Percentiles rank a stretch among this genome's conserved stretches.
These are phyloP conservation scores for Toxoplasma gondii DNA, from an alignment of 169 alveolate species.

Conservation along the genomic window DNA sequence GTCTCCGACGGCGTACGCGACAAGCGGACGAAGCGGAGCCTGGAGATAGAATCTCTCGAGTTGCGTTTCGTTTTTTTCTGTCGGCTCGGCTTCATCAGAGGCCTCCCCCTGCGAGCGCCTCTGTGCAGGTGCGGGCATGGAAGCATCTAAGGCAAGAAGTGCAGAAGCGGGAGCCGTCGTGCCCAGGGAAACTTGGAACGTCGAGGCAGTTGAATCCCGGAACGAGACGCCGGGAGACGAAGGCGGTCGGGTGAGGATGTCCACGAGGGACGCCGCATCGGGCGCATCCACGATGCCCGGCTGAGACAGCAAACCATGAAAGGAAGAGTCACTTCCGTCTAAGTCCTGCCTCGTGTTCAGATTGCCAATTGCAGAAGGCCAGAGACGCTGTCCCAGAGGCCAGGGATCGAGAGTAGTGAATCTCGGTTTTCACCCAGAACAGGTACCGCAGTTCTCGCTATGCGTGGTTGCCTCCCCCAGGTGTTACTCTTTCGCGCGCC, in stretches of 20 bases:
- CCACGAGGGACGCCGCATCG: conserved; percentile 20
- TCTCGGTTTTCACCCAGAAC: too few species aligned
- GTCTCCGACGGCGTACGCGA: not conserved
- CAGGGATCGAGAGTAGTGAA: too few species aligned
- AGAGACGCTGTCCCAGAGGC: too few species aligned
- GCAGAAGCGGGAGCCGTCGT: not conserved
- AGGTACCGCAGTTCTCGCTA: too few species aligned
- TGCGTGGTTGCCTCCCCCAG: too few species aligned
- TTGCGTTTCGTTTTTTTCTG: not conserved
- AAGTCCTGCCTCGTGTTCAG: too few species aligned
- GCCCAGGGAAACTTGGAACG: too few species aligned
- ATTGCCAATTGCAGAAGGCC: too few species aligned
- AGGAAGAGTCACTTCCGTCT: not conserved
- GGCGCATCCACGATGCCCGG: conserved; percentile 34
- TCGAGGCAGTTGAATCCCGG: too few species aligned
- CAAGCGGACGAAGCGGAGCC: not conserved
- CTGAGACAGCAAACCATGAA: not conserved
- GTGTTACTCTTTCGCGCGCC: too few species aligned
- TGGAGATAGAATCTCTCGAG: not conserved
- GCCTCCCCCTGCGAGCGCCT: not conserved
- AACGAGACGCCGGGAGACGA: not conserved
- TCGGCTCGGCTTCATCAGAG: not conserved
- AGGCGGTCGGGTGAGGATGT: not conserved
- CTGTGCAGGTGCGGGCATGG: not conserved
- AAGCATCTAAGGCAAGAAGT: not conserved